Base-by-base conservation (phyloP, 2,329 filamentous ascomycete species). In the Xylariaceae sp. region DNA sequence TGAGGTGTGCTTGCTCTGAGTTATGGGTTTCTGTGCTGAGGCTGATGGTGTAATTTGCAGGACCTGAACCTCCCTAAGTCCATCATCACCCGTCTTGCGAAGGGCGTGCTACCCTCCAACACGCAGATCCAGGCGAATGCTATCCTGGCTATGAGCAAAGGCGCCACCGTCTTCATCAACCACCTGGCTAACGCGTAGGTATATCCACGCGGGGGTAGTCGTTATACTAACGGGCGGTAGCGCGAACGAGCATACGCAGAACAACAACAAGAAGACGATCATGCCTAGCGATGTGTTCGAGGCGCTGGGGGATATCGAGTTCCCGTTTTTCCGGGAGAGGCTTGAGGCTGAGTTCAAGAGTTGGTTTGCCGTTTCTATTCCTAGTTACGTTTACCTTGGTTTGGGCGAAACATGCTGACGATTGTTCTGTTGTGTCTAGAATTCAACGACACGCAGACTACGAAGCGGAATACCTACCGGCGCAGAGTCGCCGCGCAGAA, bases 61-160 rank as follows among this genome's bases (percentile, higher is more conserved):
- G 88, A 92, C 67, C 80, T 92, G 53, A 85, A 79, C 57, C 77
- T 94, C 13, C 89, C 89, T 30, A 90, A 89, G 67, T 90, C 87
- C 6, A 90, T 92, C 71, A 85, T 92, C 61, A 87, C 87, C 49
- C 80, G 88, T 50, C 78, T 94, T 32, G 87, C 88, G 39, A 92
- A 92, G 73, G 86, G 87, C 39, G 87, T 89, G 5, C 75, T 94
- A 5, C 88, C 89, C 0, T 79, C 87, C 5, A 91, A 91, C 67
- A 92, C 88, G 5, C 87, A 90, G 71, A 88, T 92, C 46, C 88
- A 92, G 68, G 88, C 85, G 65, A 90, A 91, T 73, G 89, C 89
- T 40, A 81, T 92, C 51, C 72, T 89, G 48, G 89, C 88, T 9
- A 80, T 94, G 74, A 87, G 83, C 61, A 92, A 92, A 72, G 88